A percentile compares a stretch with the other conserved stretches of the same genome.
Evolutionary conservation across 2,329 filamentous ascomycete genomes (phyloP).

Genomic region (Ascochyta clinopodiicola): DNA sequence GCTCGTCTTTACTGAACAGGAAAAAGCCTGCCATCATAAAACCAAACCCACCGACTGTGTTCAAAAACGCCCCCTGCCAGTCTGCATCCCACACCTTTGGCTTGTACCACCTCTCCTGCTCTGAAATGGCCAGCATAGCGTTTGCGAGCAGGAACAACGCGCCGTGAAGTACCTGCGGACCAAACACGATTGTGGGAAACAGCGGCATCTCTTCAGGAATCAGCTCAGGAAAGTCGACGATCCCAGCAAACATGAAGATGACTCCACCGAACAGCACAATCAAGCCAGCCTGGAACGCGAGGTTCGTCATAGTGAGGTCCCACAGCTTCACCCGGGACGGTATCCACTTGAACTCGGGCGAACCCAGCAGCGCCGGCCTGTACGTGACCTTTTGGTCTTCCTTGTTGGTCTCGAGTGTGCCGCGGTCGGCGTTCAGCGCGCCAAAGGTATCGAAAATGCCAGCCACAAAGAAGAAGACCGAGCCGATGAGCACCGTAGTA

Average conservation of each 20-base stretch:
- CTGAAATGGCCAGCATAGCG: conserved; percentile 30
- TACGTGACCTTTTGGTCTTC: conserved; percentile 20
- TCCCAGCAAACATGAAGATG: conserved; percentile 39
- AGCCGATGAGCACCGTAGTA: conserved; percentile 33
- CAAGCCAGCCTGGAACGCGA: conserved; percentile 39
- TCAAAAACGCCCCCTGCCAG: conserved; percentile 37
- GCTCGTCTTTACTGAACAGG: conserved; percentile 20
- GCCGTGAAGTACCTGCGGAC: conserved; percentile 35
- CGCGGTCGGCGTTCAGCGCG: conserved; percentile 31
- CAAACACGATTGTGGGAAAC: conserved; percentile 30
- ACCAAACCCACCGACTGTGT: conserved; percentile 33
- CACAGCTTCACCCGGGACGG: conserved; percentile 24
- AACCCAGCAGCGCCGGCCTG: conserved; percentile 33
- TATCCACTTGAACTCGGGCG: conserved; percentile 35
- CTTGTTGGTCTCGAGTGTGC: conserved; percentile 13
- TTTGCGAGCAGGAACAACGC: conserved; percentile 37
- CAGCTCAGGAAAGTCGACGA: conserved; percentile 37
- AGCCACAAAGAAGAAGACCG: conserved; percentile 36
- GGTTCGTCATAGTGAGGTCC: conserved; percentile 25
- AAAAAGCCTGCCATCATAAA: conserved; percentile 40
- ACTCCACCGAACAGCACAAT: conserved; percentile 39
- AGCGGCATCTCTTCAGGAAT: conserved; percentile 22
- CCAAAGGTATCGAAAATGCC: conserved; percentile 37
- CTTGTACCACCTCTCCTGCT: conserved; percentile 38
- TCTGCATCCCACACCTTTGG: conserved; percentile 31